A percentile compares a stretch with the other conserved stretches of the same genome.
These are phyloP conservation scores for Microdochium paspali DNA, from an alignment of 2,329 filamentous ascomycete genomes.

Conservation along the genomic window DNA sequence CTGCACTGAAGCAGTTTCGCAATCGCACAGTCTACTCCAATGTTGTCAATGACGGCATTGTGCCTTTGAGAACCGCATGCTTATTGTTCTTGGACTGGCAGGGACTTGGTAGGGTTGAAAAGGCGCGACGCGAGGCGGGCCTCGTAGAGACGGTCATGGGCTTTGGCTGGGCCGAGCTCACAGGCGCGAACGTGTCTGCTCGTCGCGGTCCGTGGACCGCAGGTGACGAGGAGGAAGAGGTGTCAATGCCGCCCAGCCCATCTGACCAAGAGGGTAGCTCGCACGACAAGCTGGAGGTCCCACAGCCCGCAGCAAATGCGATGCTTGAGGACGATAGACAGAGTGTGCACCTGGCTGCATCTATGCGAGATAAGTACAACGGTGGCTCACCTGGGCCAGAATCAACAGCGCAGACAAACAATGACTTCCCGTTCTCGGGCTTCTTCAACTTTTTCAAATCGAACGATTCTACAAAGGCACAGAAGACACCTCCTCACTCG, in stretches of 20 bases:
- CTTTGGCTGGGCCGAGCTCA: constrained; percentile 92
- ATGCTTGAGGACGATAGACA: constrained; percentile 57
- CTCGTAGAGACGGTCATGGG: constrained; percentile 86
- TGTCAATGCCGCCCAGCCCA: constrained; percentile 15
- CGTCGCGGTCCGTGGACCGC: constrained; percentile 34
- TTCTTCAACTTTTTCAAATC: constrained; percentile 68
- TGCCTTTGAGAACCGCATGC: constrained; percentile 88
- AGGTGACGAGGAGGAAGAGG: constrained; percentile 19
- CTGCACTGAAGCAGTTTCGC: constrained; percentile 76
- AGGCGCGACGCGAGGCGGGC: constrained; percentile 84
- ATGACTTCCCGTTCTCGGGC: constrained; percentile 44
- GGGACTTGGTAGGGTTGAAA: constrained; percentile 85
- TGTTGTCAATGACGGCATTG: constrained; percentile 95
- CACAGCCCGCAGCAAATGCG: constrained; percentile 58
- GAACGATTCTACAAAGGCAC: constrained; percentile 33
- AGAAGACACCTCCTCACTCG: constrained; percentile 24
- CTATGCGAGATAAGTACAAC: constrained; percentile 20
- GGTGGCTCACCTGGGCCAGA: constrained; percentile 10
- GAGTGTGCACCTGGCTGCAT: constrained; percentile 37
- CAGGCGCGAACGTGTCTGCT: constrained; percentile 51
- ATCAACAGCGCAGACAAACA: constrained; percentile 20
- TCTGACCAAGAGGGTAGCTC: constrained; percentile 17
- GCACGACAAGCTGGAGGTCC: constrained; percentile 46
- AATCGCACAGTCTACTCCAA: constrained; percentile 94
- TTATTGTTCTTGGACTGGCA: constrained; percentile 96